Evolutionary conservation across 495 filamentous ascomycete genomes (phyloP).

Genomic region (Penicillium angulare): DNA sequence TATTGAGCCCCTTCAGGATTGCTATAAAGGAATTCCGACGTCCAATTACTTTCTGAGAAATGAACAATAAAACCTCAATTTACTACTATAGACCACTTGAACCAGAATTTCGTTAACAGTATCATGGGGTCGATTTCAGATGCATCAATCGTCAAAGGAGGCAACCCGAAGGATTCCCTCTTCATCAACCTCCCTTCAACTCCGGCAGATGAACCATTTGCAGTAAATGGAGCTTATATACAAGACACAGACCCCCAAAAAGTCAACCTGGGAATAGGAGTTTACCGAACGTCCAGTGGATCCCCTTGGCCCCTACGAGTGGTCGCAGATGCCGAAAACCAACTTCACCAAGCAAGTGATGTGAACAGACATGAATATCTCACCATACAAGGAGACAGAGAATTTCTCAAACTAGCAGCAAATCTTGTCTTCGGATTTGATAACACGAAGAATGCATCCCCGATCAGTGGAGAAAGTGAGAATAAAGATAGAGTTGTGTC

Average conservation of each 20-base stretch:
- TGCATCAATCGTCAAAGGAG: not conserved
- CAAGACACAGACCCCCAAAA: constrained; percentile 26
- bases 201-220: constrained; percentile 23
- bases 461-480: not conserved
- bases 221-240: constrained; percentile 20
- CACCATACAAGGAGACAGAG: constrained; percentile 10
- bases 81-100: too few relatives aligned
- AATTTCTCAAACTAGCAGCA: constrained; percentile 10
- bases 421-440: constrained; percentile 16
- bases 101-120: too few relatives aligned
- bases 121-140: constrained; percentile 9
- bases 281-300: constrained; percentile 35
- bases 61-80: too few relatives aligned
- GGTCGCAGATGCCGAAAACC: constrained; percentile 25
- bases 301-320: constrained; percentile 34
- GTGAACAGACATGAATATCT: constrained; percentile 16
- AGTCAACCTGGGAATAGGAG: constrained; percentile 31
- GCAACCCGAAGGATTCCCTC: not conserved
- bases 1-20: too few relatives aligned
- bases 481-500: constrained; percentile 11
- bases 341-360: constrained; percentile 8
- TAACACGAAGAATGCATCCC: not conserved
- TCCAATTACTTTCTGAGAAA: too few relatives aligned
- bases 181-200: constrained; percentile 18
- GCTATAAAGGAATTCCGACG: too few relatives aligned